phyloP scores from a whole-genome alignment of 2,329 filamentous ascomycete species.

The Aspergillus tamarii region DNA sequence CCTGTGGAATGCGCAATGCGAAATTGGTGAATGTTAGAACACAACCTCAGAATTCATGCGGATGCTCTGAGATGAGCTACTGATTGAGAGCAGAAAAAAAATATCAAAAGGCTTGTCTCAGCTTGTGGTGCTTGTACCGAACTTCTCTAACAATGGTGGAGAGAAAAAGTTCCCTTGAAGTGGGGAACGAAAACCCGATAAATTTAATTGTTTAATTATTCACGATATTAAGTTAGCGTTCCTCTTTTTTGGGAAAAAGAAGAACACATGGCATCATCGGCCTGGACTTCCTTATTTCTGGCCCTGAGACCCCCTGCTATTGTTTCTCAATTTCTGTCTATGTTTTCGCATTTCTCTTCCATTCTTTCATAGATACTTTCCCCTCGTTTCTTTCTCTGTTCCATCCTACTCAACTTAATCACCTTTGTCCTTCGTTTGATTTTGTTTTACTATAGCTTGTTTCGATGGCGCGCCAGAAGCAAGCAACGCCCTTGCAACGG shows the following conservation, averaged over 20 bases:
- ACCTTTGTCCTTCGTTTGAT: constrained; percentile 3
- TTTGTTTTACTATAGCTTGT: constrained; percentile 11
- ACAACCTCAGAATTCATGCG: neutral
- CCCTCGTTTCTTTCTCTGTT: constrained; percentile 17
- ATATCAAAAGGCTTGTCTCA: neutral
- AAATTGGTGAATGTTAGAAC: neutral
- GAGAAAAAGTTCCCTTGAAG: constrained; percentile 1
- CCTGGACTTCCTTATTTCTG: constrained; percentile 1
- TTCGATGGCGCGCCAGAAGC: constrained; percentile 72
- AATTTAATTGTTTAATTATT: neutral
- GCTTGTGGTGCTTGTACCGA: neutral
- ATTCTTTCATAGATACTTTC: neutral
- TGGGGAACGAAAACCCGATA: neutral
- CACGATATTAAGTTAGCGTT: constrained; percentile 16
- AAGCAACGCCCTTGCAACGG: constrained; percentile 66
- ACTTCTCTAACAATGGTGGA: neutral
- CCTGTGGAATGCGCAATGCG: neutral
- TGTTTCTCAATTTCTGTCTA: neutral
- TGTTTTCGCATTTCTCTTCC: neutral
- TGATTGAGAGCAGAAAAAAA: neutral
- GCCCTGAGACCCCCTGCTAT: neutral
- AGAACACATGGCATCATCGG: constrained; percentile 44
- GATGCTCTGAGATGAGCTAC: neutral
- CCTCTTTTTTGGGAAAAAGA: constrained; percentile 9
- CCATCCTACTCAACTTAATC: constrained; percentile 7